Evolutionary conservation across 2,329 filamentous ascomycete species (phyloP).

Genomic region (Trichophyton equinum): DNA sequence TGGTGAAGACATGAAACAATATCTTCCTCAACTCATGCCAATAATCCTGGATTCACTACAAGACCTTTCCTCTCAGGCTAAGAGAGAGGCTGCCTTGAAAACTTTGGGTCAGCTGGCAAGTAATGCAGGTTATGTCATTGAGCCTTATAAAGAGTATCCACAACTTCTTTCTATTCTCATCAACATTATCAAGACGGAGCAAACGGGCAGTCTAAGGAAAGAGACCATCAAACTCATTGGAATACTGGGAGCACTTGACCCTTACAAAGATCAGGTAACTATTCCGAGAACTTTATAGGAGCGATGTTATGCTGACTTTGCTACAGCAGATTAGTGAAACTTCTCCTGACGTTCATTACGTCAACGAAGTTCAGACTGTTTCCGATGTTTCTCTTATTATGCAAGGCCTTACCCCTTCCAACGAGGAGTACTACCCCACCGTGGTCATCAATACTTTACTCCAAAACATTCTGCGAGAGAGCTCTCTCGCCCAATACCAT

Average conservation of each 20-base stretch:
- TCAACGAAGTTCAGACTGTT: slow-evolving; percentile 53
- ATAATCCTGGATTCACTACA: slow-evolving; percentile 89
- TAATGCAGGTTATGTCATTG: slow-evolving; percentile 94
- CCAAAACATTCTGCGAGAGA: slow-evolving; percentile 73
- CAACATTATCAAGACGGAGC: slow-evolving; percentile 86
- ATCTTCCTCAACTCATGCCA: slow-evolving; percentile 86
- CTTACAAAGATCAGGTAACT: slow-evolving; percentile 73
- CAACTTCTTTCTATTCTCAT: slow-evolving; percentile 85
- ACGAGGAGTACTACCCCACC: slow-evolving; percentile 96
- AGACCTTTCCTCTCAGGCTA: slow-evolving; percentile 79
- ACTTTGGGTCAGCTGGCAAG: slow-evolving; percentile 86
- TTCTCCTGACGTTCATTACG: slow-evolving; percentile 66
- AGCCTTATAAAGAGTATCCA: slow-evolving; percentile 89
- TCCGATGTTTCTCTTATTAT: slow-evolving; percentile 97
- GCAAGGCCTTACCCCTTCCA: slow-evolving; percentile 89
- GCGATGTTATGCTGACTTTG: slow-evolving; percentile 7
- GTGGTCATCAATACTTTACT: slow-evolving; percentile 94
- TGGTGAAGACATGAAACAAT: slow-evolving; percentile 82
- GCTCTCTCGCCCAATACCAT: slow-evolving; percentile 79
- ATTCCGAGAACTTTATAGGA: slow-evolving; percentile 5
- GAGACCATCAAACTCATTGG: slow-evolving; percentile 96
- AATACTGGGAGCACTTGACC: slow-evolving; percentile 85
- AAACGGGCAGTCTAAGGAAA: slow-evolving; percentile 69
- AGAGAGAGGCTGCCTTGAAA: slow-evolving; percentile 80
- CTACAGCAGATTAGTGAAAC: slow-evolving; percentile 69